Base-by-base conservation (phyloP, 805 yeast species). In the Dipodascus albidus region DNA sequence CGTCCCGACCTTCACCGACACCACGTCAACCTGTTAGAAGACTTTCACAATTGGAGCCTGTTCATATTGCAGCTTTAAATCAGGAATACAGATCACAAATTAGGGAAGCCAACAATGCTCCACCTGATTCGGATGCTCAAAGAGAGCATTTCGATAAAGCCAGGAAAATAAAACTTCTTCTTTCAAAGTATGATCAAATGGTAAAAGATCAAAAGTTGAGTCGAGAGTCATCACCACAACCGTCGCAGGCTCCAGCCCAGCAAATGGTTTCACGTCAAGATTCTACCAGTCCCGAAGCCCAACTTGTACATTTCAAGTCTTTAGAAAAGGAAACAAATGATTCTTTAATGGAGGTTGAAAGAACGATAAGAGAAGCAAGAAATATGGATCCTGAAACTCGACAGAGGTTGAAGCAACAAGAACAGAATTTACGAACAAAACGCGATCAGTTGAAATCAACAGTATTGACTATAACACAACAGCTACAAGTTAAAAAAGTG, bases 361-460 rank as follows among this genome's bases (percentile, higher is more conserved):
- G 31, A n/a, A 23, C 49, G 14, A 21, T 57, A 22, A 52, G 60
- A 15, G 60, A 59, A 33, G 58, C 56, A 35, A 52, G 57, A 27
- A 53, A 53, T 48, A 42, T 55, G 35, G 57, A 52, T 35, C 61
- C 60, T 11, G 57, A 48, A 15, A 48, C 38, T 2, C 54, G 57
- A 6, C 52, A 50, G 33, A 57, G 50, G 23, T 23, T 60, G n/a
- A 50, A 58, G n/a, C 59, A 59, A 50, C 61, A 59, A 51, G 58
- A 55, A 21, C 60, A 55, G 41, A 44, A 50, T 14, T 27, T 59
- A 14, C 55, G 62, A 6, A 52, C 56, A 35, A 56, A 55, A 15
- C 50, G 56, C 9, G 64, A 61, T 50, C 62, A 60, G 35, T 49
- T 54, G 27, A 53, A 54, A 14, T 49, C 54, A 8, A 35, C 53